A percentile compares a stretch with the other conserved stretches of the same genome.
Evolutionary conservation across 73 alveolate species (phyloP).

Genomic region (Stentor roeselii): DNA sequence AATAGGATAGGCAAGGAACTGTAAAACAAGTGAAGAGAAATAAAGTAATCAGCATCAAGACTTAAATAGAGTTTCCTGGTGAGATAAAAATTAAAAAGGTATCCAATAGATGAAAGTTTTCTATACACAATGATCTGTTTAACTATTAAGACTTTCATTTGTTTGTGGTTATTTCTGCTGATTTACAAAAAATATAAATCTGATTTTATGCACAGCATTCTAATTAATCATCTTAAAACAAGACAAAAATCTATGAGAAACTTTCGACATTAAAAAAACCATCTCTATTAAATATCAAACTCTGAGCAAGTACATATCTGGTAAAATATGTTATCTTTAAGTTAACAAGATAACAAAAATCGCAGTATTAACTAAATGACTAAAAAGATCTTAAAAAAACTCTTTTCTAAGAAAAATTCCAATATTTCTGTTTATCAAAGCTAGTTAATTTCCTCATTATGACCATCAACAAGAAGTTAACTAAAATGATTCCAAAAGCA

Average conservation of each 20-base stretch:
- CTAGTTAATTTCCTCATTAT: neutral
- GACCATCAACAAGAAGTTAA: neutral
- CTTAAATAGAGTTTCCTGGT: no score
- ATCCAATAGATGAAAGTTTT: no score
- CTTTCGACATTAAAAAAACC: conserved; percentile 13
- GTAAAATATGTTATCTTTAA: neutral
- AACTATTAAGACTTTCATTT: no score
- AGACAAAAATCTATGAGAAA: neutral
- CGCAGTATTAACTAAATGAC: conserved; percentile 44
- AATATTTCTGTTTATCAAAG: neutral
- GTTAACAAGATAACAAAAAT: neutral
- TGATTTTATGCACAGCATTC: no score
- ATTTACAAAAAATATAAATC: no score
- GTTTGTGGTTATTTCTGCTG: no score
- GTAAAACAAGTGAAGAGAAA: no score
- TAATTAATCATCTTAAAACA: no score
- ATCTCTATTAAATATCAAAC: conserved; percentile 11
- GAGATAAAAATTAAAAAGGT: no score
- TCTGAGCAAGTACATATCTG: conserved; percentile 7
- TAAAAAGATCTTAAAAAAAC: neutral
- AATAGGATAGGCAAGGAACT: no score
- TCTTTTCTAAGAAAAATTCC: conserved; percentile 7
- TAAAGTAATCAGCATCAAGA: no score
- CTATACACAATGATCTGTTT: no score
- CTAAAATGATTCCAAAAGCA: conserved; percentile 10